phyloP scores from a whole-genome alignment of 306 rosid genomes.

The Vigna unguiculata region DNA sequence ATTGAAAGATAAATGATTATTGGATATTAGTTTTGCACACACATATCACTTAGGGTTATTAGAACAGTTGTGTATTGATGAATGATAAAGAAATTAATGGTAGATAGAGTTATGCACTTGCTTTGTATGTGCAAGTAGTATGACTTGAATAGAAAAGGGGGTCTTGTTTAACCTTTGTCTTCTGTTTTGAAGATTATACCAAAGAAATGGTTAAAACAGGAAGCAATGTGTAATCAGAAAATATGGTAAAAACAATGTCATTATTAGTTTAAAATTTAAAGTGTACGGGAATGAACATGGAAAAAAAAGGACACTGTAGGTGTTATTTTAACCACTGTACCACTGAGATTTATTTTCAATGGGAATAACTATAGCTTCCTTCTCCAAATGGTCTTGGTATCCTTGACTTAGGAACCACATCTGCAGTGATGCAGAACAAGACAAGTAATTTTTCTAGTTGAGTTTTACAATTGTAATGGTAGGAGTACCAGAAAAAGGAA shows the following conservation, averaged over 20 bases:
- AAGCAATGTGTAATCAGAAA: not conserved
- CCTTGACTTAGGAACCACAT: too few species aligned
- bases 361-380: too few species aligned
- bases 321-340: not conserved
- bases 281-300: not conserved
- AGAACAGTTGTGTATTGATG: not conserved
- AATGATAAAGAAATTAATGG: not conserved
- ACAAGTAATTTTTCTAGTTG: too few species aligned
- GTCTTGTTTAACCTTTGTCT: constrained; percentile 2
- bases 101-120: not conserved
- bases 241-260: not conserved
- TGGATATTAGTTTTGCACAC: not conserved
- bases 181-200: not conserved
- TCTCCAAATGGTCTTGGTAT: too few species aligned
- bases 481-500: too few species aligned
- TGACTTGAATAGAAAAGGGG: constrained; percentile 8
- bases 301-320: not conserved
- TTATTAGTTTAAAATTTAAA: not conserved
- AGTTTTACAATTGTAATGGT: too few species aligned
- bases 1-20: not conserved
- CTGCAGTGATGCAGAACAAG: too few species aligned
- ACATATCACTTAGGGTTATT: not conserved
- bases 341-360: too few species aligned
- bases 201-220: not conserved
- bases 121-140: not conserved